Evolutionary conservation across 2,329 filamentous ascomycete genomes (phyloP), one percentile per base, ranked within the genome.

Genomic region (Arthrobotrys iridis): DNA sequence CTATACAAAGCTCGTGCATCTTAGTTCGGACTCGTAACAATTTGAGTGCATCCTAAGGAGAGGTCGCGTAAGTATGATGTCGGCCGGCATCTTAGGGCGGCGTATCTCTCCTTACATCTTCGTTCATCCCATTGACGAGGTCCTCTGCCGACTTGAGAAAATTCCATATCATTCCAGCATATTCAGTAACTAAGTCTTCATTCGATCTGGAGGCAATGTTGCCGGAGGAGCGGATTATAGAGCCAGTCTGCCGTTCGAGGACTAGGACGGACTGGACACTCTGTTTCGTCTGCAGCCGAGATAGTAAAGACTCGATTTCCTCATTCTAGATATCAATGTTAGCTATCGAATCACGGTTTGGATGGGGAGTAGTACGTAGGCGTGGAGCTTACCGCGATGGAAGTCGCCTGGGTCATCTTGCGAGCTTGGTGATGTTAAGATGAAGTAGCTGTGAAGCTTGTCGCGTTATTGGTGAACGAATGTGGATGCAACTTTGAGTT

Each of bases 1-100:
- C 90, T 80, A 95, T 92, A 72, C 95, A 90, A 77, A 95, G 83
- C 82, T 96, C 92, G 79, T 93, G 91, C 82, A 91, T 93, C 84
- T 89, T 93, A n/a, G 91, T 94, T 77, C 92, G 87, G 77, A 96
- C 81, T 77, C 91, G 86, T 59, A 95, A 82, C 52, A 95, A 84
- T 82, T 90, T 93, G 77, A 93, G 83, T 80, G 93, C 91, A 79
- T 95, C 92, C 86, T 74, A 57, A 18, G 10, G 2, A 8, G 41
- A 41, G 40, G 20, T 4, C 30, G 24, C 37, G 30, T 45, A 30
- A 76, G 77, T 35, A 55, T 18, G 18, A 5, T n/a, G 28, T 35
- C 48, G n/a, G 26, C 15, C 30, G 50, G 18, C 26, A 59, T 58
- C 37, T 15, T 62, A 11, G 37, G 28, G 52, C 8, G 50, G 37